Percentiles rank a stretch among this genome's conserved stretches.
These are phyloP conservation scores for Triangularia setosa DNA, from an alignment of 2,329 filamentous ascomycete species.

Conservation along the genomic window DNA sequence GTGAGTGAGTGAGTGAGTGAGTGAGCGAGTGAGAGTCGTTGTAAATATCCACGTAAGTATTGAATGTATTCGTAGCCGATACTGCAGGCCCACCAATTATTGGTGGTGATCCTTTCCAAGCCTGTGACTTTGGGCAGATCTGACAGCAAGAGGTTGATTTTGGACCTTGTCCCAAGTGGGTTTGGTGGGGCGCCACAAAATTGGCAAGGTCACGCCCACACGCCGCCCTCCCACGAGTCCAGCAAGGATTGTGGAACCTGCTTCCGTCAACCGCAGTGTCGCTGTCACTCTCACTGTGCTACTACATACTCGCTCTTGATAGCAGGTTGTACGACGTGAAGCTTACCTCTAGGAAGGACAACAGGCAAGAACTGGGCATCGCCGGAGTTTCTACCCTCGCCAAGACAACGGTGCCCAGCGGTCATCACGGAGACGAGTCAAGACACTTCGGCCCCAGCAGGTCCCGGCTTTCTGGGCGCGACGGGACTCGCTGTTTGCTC, in stretches of 20 bases:
- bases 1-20: not conserved
- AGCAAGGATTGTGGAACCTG: not conserved
- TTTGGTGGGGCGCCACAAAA: not conserved
- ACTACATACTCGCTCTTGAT: not conserved
- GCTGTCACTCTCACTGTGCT: not conserved
- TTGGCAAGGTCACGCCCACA: slow-evolving; percentile 5
- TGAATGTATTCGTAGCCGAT: not conserved
- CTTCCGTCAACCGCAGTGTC: not conserved
- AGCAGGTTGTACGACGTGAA: not conserved
- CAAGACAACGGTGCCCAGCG: not conserved
- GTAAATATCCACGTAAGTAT: not conserved
- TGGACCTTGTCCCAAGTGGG: not conserved
- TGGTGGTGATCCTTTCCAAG: not conserved
- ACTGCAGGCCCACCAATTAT: not conserved
- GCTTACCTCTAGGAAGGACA: not conserved
- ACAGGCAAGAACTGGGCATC: not conserved
- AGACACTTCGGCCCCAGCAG: not conserved
- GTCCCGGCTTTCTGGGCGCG: slow-evolving; percentile 5
- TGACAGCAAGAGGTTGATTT: not conserved
- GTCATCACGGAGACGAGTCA: slow-evolving; percentile 1
- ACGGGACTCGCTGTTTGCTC: slow-evolving; percentile 5
- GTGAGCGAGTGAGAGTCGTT: slow-evolving; percentile 3
- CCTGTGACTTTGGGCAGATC: not conserved
- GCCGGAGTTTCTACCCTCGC: not conserved
- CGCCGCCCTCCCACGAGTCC: not conserved